Base-by-base conservation (phyloP, 108 stramenopile species). In the Nitzschia sp. region DNA sequence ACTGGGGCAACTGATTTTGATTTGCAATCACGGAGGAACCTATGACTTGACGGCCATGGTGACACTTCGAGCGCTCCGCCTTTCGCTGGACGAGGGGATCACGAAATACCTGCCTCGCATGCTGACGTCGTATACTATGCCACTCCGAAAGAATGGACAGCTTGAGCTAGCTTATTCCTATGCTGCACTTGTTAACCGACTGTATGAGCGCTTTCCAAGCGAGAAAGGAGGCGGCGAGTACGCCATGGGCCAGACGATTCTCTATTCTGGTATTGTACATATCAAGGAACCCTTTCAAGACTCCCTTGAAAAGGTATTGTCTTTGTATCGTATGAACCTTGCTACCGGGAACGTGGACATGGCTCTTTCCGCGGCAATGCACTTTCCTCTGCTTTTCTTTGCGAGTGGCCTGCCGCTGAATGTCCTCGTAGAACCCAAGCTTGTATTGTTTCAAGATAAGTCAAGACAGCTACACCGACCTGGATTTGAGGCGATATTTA, bases 401-500 rank as follows among this genome's bases (percentile, higher is more conserved):
- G 71, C 54, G 6, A 31, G 46, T 56, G 70, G 71, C 9, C 34
- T 72, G 6, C 30, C 56, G 6, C 24, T 78, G 2, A 70, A 63
- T 0, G 9, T 58, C 15, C 13, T 42, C 6, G 5, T 78, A 0
- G 77, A 78, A 27, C 55, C 77, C 1, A 72, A 78, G 45, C 57
- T 78, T 2, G 13, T 72, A 9, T 30, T 78, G 17, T 33, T 73
- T 25, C 64, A 78, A 36, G 71, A 78, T 11, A 65, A 61, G 27
- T 32, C 56, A 1, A 28, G n/a, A 46, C 59, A 57, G 26, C 24
- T 59, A 5, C 46, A 38, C 18, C 48, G 2, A 29, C n/a, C 19
- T 24, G 28, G 42, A 3, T 72, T 72, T 72, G 71, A 47, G 3
- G 45, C 65, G 4, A n/a, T 67, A 1, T 78, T 78, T 34, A 63